phyloP scores from a whole-genome alignment of 805 yeast species.

The Zygosaccharomyces bisporus region DNA sequence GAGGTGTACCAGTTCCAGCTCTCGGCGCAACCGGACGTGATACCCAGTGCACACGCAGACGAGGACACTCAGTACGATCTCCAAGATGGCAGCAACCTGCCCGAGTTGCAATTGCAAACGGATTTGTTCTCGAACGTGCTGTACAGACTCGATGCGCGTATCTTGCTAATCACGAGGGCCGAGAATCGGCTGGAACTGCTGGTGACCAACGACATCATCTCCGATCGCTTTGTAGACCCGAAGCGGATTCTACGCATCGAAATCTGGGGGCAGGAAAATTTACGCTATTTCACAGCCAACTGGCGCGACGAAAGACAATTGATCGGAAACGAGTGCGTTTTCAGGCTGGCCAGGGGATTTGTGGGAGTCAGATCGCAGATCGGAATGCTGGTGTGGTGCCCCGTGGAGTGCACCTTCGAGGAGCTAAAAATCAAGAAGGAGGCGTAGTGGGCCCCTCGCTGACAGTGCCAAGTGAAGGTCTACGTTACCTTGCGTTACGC shows the following conservation, averaged over 20 bases:
- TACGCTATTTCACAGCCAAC: slow-evolving; percentile 16
- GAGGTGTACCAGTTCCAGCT: not conserved
- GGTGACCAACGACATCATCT: slow-evolving; percentile 14
- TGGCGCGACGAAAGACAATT: not conserved
- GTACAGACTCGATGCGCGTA: slow-evolving; percentile 12
- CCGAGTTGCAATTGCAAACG: not conserved
- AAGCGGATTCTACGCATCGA: slow-evolving; percentile 17
- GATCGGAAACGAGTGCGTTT: not conserved
- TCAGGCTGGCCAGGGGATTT: slow-evolving; percentile 2
- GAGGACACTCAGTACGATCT: slow-evolving; percentile 3
- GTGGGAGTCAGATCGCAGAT: slow-evolving; percentile 4
- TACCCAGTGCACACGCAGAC: slow-evolving; percentile 2
- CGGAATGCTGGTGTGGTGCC: slow-evolving; percentile 22
- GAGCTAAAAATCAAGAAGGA: slow-evolving; percentile 14
- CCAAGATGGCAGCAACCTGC: slow-evolving; percentile 5
- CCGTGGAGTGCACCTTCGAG: slow-evolving; percentile 24
- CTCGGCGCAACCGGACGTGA: slow-evolving; percentile 1
- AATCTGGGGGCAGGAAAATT: slow-evolving; percentile 15
- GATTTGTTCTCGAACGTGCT: not conserved
- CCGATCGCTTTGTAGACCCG: slow-evolving; percentile 17
- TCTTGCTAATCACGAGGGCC: slow-evolving; percentile 6
- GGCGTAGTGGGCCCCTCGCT: no score
- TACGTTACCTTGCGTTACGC: no score
- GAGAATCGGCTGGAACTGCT: slow-evolving; percentile 7
- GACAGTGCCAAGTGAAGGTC: no score